Conservation (phyloP, 371 early-diverging fungal species). For the Mortierella sp. region DNA sequence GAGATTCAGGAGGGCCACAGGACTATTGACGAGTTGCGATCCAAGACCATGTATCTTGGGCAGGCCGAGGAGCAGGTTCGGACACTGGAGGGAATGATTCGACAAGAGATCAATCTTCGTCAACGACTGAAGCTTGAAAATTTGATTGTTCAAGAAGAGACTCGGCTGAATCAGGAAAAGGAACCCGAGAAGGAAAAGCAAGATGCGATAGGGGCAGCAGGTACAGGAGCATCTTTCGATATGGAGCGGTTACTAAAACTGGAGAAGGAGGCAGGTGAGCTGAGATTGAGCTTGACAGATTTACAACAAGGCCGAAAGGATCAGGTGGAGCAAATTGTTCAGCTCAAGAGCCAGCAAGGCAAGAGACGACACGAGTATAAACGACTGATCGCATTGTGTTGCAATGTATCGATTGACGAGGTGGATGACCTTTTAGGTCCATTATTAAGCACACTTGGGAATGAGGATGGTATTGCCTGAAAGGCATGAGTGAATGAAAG, state of each 20-base stretch:
- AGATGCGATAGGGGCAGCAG: neutral
- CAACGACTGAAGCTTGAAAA: conserved; percentile 44
- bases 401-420: conserved; percentile 73
- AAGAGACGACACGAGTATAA: conserved; percentile 66
- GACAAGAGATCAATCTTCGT: conserved; percentile 50
- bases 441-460: conserved; percentile 60
- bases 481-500: no score
- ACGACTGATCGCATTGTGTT: conserved; percentile 81
- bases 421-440: conserved; percentile 78
- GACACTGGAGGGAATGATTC: conserved; percentile 38
- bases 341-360: conserved; percentile 52
- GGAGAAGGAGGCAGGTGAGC: conserved; percentile 42
- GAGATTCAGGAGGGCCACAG: conserved; percentile 45
- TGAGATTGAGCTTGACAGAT: conserved; percentile 15
- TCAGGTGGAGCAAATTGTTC: conserved; percentile 50
- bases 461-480: conserved; percentile 21
- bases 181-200: conserved; percentile 19
- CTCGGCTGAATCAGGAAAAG: conserved; percentile 22
- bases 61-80: conserved; percentile 46
- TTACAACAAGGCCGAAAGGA: conserved; percentile 43
- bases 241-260: conserved; percentile 17
- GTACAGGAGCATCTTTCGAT: conserved; percentile 5
- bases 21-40: conserved; percentile 31
- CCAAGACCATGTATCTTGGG: conserved; percentile 35
- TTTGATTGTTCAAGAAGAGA: conserved; percentile 31